Base-by-base conservation (phyloP, 192 early-diverging fungal species). In the Coemansia sp. region DNA sequence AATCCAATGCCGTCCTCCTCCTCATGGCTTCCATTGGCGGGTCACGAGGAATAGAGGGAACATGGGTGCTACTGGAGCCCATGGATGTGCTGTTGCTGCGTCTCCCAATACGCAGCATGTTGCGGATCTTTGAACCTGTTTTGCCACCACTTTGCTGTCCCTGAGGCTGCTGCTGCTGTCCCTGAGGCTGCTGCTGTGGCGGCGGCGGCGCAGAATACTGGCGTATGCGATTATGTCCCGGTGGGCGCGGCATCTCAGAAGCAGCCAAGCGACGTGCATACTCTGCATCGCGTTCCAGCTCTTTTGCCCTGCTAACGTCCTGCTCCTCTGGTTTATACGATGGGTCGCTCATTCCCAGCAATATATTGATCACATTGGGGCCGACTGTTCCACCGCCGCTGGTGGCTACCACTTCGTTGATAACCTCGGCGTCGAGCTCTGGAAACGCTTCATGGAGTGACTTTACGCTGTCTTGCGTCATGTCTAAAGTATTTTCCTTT, bases 311-410 rank as follows among this genome's bases (percentile, higher is more conserved):
- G 9, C 7, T 36, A 1, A 49, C 9, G 0, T 73, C 79, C 41
- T 63, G 56, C 30, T 49, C 52, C 1, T 69, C 74, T 33, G 79
- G 70, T 65, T 73, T 70, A 65, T 62, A 82, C 30, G 58, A 45
- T 5, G 71, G 73, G 71, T 82, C 79, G 24, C 20, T 68, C 74
- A 82, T 75, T 46, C 64, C 56, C 9, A 82, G 52, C 39, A 82
- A 38, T 7, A 51, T 45, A 24, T 76, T 49, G 34, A 67, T 60
- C 18, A 44, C 61, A 20, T 59, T 18, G 44, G 67, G 49, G 5
- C 73, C 71, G 6, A 75, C 30, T 15, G 60, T 61, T 0, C 74
- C 74, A 3, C 55, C 74, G 1, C 55, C 59, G 36, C 66, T 76
- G 38, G 46, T 57, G 38, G 51, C 52, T 15, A 82, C 60, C 10